Percentiles rank a stretch among this genome's conserved stretches.
phyloP scores from a whole-genome alignment of 345 rosid species.

The Hypericum androsaemum region DNA sequence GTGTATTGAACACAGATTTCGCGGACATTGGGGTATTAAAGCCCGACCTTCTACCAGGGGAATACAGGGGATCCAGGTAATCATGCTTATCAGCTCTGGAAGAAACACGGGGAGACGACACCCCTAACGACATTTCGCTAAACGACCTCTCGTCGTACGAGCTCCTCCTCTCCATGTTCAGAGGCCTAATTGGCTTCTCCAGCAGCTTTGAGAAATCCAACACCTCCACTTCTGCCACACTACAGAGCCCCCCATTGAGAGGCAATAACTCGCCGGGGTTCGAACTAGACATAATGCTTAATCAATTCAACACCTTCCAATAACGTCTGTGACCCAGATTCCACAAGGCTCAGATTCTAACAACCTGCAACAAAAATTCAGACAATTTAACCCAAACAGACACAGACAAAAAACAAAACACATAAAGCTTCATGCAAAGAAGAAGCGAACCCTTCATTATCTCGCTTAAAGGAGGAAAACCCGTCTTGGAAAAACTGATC shows the following conservation, averaged over 20 bases:
- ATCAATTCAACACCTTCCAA: too few species aligned
- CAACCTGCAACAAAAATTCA: too few species aligned
- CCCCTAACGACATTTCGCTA: conserved; percentile 32
- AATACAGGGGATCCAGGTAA: conserved; percentile 26
- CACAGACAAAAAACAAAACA: too few species aligned
- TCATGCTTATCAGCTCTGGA: conserved; percentile 27
- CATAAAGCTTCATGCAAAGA: too few species aligned
- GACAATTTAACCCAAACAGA: too few species aligned
- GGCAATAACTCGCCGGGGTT: too few species aligned
- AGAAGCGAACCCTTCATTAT: too few species aligned
- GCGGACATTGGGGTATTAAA: conserved; percentile 46
- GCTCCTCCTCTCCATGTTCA: conserved; percentile 66
- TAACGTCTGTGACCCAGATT: too few species aligned
- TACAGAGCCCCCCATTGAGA: conserved; percentile 15
- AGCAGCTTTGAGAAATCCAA: conserved; percentile 50
- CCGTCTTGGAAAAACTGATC: too few species aligned
- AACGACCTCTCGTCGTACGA: conserved; percentile 63
- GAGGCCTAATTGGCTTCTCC: conserved; percentile 51
- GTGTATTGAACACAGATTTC: conserved; percentile 37
- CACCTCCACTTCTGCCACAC: conserved; percentile 38
- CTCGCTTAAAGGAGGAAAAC: too few species aligned
- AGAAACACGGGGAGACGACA: conserved; percentile 30
- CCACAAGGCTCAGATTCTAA: too few species aligned
- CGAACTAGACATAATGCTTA: too few species aligned
- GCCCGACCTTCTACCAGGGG: conserved; percentile 62